A percentile compares a stretch with the other conserved stretches of the same genome.
These are phyloP conservation scores for Anastatica hierochuntica DNA, from an alignment of 345 rosid genomes.

Conservation along the genomic window DNA sequence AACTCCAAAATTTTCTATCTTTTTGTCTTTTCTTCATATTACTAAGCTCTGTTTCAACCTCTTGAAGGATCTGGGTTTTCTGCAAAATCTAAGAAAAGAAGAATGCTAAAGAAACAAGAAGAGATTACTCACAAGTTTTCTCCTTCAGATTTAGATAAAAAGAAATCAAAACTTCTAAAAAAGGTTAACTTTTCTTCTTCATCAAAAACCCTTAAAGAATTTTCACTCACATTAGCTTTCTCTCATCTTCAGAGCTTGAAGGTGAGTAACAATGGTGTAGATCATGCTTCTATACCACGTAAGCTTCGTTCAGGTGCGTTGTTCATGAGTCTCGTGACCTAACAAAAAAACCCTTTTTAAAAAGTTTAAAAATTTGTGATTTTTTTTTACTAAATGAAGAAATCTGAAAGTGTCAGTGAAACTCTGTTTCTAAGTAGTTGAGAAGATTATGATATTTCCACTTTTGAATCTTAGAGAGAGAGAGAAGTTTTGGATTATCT, in stretches of 20 bases:
- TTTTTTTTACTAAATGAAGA: background rate
- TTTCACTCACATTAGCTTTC: background rate
- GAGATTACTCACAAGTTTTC: slow-evolving; percentile 34
- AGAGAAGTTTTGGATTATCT: slow-evolving; percentile 27
- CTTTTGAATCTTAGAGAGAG: slow-evolving; percentile 28
- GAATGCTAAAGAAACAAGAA: slow-evolving; percentile 34
- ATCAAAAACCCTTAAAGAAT: background rate
- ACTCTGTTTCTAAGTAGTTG: slow-evolving; percentile 29
- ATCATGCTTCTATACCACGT: slow-evolving; percentile 77
- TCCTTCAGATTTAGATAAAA: slow-evolving; percentile 23
- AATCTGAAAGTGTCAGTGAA: slow-evolving; percentile 17
- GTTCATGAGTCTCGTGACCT: slow-evolving; percentile 21
- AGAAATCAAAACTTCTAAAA: slow-evolving; percentile 45
- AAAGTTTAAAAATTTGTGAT: background rate
- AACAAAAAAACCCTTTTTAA: background rate
- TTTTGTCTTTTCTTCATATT: background rate
- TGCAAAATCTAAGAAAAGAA: slow-evolving; percentile 52
- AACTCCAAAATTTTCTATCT: slow-evolving; percentile 1
- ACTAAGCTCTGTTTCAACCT: slow-evolving; percentile 4
- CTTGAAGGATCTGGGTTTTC: slow-evolving; percentile 24
- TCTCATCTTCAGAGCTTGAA: slow-evolving; percentile 29
- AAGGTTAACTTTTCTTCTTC: slow-evolving; percentile 31
- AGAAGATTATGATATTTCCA: slow-evolving; percentile 41
- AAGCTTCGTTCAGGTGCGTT: slow-evolving; percentile 90
- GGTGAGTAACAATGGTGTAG: slow-evolving; percentile 41